Evolutionary conservation across 1,139 yeast genomes (phyloP), one percentile per base, ranked within the genome.

Genomic region (Geotrichum histeridarum): DNA sequence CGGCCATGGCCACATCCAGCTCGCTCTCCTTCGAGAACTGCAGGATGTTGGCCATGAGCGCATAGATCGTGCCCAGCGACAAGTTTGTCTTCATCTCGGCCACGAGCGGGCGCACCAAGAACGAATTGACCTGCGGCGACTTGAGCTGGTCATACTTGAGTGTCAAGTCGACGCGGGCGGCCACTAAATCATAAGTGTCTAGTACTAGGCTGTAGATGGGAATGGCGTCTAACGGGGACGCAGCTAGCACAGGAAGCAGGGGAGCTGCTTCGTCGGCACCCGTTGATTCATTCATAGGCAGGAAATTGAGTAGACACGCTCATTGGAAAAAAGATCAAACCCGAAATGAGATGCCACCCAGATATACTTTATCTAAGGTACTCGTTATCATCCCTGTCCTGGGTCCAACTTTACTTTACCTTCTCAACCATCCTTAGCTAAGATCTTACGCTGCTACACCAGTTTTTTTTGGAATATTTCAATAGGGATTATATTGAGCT

Each of bases 141-240:
- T 76, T 76, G 55, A 81, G 68, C 64, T 80, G 84, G 59, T 81
- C 84, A 64, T 78, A 78, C 54, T 78, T 79, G 58, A 81, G 70
- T 54, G 78, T 73, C 30, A 79, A 65, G 44, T 71, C 76, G 15
- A 81, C 80, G 50, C 73, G 70, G 35, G 72, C 69, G 60, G 75
- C 67, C 38, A 66, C 57, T 14, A 67, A 58, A 47, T 69, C 72
- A 39, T 67, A 64, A 38, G 63, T 63, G 30, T 66, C 68, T 41
- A 65, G 61, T 5, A 68, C 69, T 3, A 65, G 57, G 48, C 61
- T 50, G 57, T 67, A 68, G 36, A 70, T 69, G 7, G 73, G 70
- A 17, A 70, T 58, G 39, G 64, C 51, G 54, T 70, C 73, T 36
- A 70, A 59, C 17, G 67, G 58, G 18, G 67, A 63, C n/a, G 67